phyloP scores from a whole-genome alignment of 2,329 filamentous ascomycete species.

The Exserohilum rostratum region DNA sequence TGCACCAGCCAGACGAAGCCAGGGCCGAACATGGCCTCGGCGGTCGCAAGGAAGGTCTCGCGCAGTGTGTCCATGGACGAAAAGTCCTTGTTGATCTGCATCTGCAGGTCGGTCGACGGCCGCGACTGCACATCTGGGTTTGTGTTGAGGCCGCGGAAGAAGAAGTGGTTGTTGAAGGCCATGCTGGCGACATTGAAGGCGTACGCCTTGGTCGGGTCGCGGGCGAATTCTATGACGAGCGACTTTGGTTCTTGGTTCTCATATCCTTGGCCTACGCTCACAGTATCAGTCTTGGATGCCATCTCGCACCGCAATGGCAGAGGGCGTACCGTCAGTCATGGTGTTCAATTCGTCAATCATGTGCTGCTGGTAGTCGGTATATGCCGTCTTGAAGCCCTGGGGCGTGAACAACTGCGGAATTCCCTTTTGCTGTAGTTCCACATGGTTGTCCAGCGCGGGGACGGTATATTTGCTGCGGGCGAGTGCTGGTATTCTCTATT shows the following conservation, averaged over 20 bases:
- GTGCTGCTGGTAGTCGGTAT: constrained; percentile 79
- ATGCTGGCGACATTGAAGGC: constrained; percentile 97
- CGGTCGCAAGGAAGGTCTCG: constrained; percentile 78
- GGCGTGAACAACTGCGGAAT: constrained; percentile 74
- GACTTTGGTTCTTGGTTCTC: constrained; percentile 67
- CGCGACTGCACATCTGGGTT: constrained; percentile 31
- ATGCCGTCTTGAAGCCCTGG: constrained; percentile 75
- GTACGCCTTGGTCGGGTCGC: constrained; percentile 76
- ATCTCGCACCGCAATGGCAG: not conserved
- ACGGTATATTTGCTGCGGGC: constrained; percentile 51
- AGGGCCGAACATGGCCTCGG: constrained; percentile 91
- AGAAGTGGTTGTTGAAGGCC: constrained; percentile 90
- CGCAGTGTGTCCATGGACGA: constrained; percentile 82
- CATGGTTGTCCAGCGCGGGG: constrained; percentile 57
- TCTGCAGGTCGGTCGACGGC: constrained; percentile 59
- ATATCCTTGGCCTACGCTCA: constrained; percentile 64
- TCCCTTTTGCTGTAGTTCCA: constrained; percentile 56
- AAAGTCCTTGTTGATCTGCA: constrained; percentile 72
- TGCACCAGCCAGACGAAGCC: constrained; percentile 94
- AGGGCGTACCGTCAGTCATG: constrained; percentile 68
- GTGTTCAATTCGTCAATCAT: constrained; percentile 78
- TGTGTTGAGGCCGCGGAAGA: constrained; percentile 66
- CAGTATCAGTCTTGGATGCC: constrained; percentile 8
- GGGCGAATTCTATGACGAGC: constrained; percentile 76
- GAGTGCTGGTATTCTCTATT: constrained; percentile 32